These are phyloP conservation scores for Phytophthora capsici DNA, from an alignment of 352 stramenopile genomes.

Conservation along the genomic window DNA sequence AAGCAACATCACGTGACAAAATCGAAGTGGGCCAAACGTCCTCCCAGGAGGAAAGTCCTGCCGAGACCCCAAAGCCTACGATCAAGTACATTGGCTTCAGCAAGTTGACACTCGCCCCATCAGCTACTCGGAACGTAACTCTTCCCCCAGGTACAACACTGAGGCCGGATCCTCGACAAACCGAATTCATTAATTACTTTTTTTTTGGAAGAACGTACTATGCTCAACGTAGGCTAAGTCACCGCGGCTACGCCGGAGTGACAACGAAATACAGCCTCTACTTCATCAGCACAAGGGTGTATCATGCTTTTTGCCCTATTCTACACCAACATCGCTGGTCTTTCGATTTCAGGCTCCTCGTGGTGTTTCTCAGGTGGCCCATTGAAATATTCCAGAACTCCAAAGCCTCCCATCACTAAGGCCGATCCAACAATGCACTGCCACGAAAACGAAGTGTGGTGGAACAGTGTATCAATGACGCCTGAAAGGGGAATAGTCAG, in stretches of 20 bases:
- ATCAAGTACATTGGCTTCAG: no score
- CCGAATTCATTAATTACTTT: background rate
- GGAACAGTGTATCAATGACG: slow-evolving; percentile 46
- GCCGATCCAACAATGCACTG: slow-evolving; percentile 53
- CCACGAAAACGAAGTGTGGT: slow-evolving; percentile 49
- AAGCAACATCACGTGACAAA: no score
- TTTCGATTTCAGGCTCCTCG: background rate
- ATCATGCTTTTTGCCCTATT: background rate
- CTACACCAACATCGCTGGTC: background rate
- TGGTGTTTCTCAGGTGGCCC: background rate
- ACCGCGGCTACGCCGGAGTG: slow-evolving; percentile 3
- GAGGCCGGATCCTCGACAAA: no score
- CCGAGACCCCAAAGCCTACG: no score
- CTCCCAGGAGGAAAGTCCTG: no score
- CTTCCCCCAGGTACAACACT: no score
- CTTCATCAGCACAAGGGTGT: background rate
- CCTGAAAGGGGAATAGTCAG: slow-evolving; percentile 62
- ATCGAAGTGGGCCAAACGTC: no score
- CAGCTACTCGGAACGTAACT: no score
- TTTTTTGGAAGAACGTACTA: background rate
- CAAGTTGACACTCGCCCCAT: no score
- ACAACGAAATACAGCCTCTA: slow-evolving; percentile 20
- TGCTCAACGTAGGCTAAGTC: no score
- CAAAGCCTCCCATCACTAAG: slow-evolving; percentile 62
- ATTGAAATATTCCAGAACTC: slow-evolving; percentile 43